Percentiles rank a stretch among this genome's conserved stretches.
These are phyloP conservation scores for Hypoxylon subgilvum DNA, from an alignment of 495 filamentous ascomycete genomes.

Conservation along the genomic window DNA sequence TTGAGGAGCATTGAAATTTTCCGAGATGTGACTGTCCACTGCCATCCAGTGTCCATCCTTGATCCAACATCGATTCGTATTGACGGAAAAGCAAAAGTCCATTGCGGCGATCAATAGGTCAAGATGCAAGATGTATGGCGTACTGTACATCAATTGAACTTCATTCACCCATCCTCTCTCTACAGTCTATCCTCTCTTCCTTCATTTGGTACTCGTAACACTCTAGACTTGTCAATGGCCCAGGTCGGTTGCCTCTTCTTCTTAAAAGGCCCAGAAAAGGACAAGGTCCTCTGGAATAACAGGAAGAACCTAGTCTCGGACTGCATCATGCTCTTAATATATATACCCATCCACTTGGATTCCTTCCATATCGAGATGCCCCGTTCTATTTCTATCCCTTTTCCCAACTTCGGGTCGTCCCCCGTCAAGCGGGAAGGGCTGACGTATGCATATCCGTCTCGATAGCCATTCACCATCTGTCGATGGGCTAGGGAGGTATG, in stretches of 20 bases:
- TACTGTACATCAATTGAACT: no score
- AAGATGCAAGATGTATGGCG: no score
- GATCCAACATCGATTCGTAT: no score
- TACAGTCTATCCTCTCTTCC: not conserved
- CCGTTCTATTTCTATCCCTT: conserved; percentile 30
- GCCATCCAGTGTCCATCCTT: no score
- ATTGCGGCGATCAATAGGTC: no score
- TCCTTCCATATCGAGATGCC: conserved; percentile 20
- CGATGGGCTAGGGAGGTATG: not conserved
- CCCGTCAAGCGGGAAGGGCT: conserved; percentile 16
- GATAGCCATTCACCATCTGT: not conserved
- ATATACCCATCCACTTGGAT: conserved; percentile 40
- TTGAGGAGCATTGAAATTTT: conserved; percentile 11
- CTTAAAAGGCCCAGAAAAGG: conserved; percentile 7
- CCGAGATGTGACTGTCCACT: conserved; percentile 20
- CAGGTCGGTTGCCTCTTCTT: not conserved
- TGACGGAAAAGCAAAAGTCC: no score
- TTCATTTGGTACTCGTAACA: not conserved
- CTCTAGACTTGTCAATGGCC: not conserved
- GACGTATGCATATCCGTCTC: conserved; percentile 22
- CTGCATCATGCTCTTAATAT: conserved; percentile 33
- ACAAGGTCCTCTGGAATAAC: not conserved
- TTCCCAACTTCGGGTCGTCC: conserved; percentile 18
- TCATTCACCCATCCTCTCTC: not conserved
- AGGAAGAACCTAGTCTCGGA: conserved; percentile 25